Conservation (phyloP, 352 stramenopile species). For the Globisporangium alternatum region DNA sequence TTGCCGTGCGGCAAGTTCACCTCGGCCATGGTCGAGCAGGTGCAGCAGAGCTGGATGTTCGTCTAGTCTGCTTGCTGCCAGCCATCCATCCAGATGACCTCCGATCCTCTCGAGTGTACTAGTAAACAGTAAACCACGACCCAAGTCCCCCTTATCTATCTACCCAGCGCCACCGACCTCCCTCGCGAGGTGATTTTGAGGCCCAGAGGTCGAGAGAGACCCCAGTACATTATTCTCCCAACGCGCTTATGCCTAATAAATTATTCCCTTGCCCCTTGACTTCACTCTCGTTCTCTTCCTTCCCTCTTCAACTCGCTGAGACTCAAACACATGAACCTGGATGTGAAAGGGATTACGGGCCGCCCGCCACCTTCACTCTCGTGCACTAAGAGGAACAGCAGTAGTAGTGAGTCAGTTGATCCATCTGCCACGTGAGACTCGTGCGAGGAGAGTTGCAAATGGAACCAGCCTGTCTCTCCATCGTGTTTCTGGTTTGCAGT, state of each 20-base stretch:
- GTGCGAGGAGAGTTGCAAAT: background rate
- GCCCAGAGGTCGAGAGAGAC: background rate
- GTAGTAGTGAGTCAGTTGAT: background rate
- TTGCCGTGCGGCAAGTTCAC: slow-evolving; percentile 40
- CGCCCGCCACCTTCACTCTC: slow-evolving; percentile 8
- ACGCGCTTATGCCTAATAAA: background rate
- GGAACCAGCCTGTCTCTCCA: background rate
- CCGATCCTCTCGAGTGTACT: background rate
- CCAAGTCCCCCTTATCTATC: background rate
- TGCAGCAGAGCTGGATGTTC: slow-evolving; percentile 62
- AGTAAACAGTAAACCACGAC: background rate
- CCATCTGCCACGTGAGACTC: background rate
- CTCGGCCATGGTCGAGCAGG: slow-evolving; percentile 45
- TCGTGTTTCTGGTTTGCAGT: background rate
- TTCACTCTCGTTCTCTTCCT: no score
- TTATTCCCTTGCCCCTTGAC: slow-evolving; percentile 4
- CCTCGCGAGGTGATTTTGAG: slow-evolving; percentile 6
- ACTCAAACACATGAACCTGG: background rate
- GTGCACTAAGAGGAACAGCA: background rate
- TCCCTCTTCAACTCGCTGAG: background rate
- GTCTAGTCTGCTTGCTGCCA: background rate
- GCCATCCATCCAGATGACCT: background rate
- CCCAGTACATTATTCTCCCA: slow-evolving; percentile 2
- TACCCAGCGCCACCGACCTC: background rate
- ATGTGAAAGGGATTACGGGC: background rate